phyloP scores from a whole-genome alignment of 2,329 filamentous ascomycete genomes.

The Colletotrichum abscissum region DNA sequence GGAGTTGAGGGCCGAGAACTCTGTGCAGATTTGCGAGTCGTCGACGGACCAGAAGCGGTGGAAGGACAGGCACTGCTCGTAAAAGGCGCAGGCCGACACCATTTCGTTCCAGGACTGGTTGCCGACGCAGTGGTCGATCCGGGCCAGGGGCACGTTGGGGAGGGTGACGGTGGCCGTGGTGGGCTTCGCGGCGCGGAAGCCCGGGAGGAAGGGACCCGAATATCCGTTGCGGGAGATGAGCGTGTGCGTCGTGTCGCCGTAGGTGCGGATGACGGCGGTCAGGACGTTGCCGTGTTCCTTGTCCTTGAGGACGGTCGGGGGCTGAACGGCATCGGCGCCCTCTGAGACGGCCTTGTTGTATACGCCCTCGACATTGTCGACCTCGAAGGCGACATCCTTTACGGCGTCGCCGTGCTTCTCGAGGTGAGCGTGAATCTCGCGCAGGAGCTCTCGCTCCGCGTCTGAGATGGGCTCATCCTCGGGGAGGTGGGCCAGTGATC shows the following conservation, averaged over 20 bases:
- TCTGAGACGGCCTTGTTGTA: slow-evolving; percentile 78
- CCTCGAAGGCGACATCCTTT: slow-evolving; percentile 95
- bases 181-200: slow-evolving; percentile 71
- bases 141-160: slow-evolving; percentile 74
- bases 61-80: slow-evolving; percentile 90
- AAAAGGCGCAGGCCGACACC: slow-evolving; percentile 74
- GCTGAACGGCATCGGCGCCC: slow-evolving; percentile 71
- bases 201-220: slow-evolving; percentile 82
- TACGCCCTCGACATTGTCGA: slow-evolving; percentile 86
- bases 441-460: slow-evolving; percentile 73
- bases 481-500: slow-evolving; percentile 66
- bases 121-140: slow-evolving; percentile 96
- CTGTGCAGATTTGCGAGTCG: slow-evolving; percentile 91
- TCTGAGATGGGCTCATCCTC: slow-evolving; percentile 70
- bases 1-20: slow-evolving; percentile 88
- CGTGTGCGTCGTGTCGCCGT: slow-evolving; percentile 95
- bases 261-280: slow-evolving; percentile 86
- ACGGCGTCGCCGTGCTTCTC: slow-evolving; percentile 92
- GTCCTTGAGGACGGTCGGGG: slow-evolving; percentile 66
- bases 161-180: slow-evolving; percentile 55
- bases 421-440: slow-evolving; percentile 84
- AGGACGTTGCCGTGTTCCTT: slow-evolving; percentile 74
- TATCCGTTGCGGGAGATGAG: slow-evolving; percentile 80
- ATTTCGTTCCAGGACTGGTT: slow-evolving; percentile 98
- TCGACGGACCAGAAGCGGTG: slow-evolving; percentile 98